phyloP scores from a whole-genome alignment of 208 protist genomes.

The Leishmania tarentolae region DNA sequence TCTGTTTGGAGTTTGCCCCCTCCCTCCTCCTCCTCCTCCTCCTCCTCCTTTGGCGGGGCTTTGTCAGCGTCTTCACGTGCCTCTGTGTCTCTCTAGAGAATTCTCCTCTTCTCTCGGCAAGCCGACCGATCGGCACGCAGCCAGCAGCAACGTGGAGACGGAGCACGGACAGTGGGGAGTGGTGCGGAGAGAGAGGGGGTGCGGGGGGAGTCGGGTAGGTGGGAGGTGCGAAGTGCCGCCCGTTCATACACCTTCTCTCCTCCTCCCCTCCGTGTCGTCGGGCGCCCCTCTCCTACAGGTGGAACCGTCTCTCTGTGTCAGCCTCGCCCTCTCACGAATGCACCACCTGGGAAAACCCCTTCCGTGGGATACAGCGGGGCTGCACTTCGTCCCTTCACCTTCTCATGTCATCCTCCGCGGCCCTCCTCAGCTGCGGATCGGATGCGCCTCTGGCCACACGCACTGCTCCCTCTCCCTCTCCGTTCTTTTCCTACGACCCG shows the following conservation, averaged over 20 bases:
- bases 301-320: not conserved
- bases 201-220: too few species aligned
- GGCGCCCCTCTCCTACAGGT: not conserved
- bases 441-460: not conserved
- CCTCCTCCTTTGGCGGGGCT: not conserved
- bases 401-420: not conserved
- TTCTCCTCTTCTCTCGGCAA: not conserved
- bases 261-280: not conserved
- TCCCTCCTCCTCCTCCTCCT: conserved; percentile 2
- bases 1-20: not conserved
- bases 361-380: not conserved
- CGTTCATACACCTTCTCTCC: not conserved
- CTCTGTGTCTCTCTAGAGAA: conserved; percentile 8
- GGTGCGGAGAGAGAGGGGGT: not conserved
- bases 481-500: not conserved
- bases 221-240: not conserved
- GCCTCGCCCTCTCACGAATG: not conserved
- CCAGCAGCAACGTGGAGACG: not conserved
- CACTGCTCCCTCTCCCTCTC: not conserved
- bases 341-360: not conserved
- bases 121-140: too few species aligned
- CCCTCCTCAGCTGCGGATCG: not conserved
- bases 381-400: not conserved
- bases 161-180: not conserved
- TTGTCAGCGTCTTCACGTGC: not conserved